These are phyloP conservation scores for Ciborinia camelliae DNA, from an alignment of 2,329 filamentous ascomycete species.

Conservation along the genomic window DNA sequence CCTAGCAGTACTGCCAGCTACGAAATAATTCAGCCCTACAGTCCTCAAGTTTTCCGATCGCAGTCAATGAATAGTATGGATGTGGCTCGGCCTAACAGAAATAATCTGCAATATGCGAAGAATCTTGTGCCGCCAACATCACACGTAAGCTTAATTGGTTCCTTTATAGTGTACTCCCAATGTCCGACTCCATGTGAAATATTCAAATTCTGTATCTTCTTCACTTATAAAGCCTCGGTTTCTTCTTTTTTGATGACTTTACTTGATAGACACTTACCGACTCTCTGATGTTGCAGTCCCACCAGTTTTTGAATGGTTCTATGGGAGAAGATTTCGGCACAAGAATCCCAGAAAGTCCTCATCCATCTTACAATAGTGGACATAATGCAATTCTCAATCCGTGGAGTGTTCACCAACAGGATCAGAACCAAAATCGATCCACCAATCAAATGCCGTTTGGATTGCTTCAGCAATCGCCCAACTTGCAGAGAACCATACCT, in stretches of 20 bases:
- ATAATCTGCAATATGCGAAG: conserved; percentile 19
- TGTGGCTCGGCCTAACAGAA: conserved; percentile 11
- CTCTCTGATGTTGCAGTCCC: not conserved
- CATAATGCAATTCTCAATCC: not conserved
- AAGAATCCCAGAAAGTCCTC: conserved; percentile 10
- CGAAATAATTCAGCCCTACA: conserved; percentile 26
- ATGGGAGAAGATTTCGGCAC: not conserved
- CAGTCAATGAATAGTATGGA: conserved; percentile 19
- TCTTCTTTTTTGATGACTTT: not conserved
- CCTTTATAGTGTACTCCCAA: not conserved
- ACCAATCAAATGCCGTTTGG: conserved; percentile 8
- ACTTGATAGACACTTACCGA: not conserved
- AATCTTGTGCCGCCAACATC: conserved; percentile 15
- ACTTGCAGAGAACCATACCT: conserved; percentile 26
- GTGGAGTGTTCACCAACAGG: conserved; percentile 10
- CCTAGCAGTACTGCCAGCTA: conserved; percentile 30
- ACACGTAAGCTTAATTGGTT: not conserved
- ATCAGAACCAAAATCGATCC: not conserved
- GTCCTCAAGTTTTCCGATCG: conserved; percentile 26
- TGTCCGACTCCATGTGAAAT: not conserved
- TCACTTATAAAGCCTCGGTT: no score
- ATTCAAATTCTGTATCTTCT: not conserved
- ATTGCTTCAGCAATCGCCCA: conserved; percentile 21
- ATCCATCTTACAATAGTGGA: not conserved
- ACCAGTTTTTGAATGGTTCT: conserved; percentile 15